These are phyloP conservation scores for Gnomoniopsis smithogilvyi DNA, from an alignment of 2,329 filamentous ascomycete species.

Conservation along the genomic window DNA sequence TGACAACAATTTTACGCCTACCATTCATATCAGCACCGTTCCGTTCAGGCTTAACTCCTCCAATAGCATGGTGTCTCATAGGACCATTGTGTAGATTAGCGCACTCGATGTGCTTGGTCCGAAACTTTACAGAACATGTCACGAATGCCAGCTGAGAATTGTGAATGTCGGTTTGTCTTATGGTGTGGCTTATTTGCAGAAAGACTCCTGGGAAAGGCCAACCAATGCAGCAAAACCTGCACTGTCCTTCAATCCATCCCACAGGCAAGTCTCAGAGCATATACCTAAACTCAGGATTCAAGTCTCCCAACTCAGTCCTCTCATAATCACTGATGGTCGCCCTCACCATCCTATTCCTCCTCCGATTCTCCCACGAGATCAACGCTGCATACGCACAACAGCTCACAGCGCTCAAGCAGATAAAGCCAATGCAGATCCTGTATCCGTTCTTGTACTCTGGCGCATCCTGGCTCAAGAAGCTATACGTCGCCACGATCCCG, in stretches of 20 bases:
- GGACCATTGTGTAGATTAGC: no score
- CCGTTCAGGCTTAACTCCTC: no score
- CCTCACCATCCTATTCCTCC: slow-evolving; percentile 42
- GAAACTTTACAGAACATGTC: no score
- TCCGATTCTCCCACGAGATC: slow-evolving; percentile 59
- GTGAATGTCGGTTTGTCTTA: no score
- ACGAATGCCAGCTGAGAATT: no score
- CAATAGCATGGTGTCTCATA: no score
- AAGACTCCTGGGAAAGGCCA: neutral
- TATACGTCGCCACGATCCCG: slow-evolving; percentile 73
- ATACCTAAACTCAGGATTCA: slow-evolving; percentile 34
- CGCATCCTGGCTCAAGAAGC: slow-evolving; percentile 63
- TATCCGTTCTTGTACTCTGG: slow-evolving; percentile 72
- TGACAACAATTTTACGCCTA: no score
- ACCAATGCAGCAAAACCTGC: neutral
- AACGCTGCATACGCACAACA: slow-evolving; percentile 59
- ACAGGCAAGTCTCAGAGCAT: slow-evolving; percentile 26
- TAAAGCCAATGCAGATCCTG: slow-evolving; percentile 72
- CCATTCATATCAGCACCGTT: no score
- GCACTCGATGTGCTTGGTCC: no score
- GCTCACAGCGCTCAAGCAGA: slow-evolving; percentile 61
- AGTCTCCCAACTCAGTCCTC: slow-evolving; percentile 37
- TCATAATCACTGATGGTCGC: slow-evolving; percentile 30
- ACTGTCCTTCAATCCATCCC: neutral
- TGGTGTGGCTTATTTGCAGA: no score